phyloP scores from a whole-genome alignment of 2,329 filamentous ascomycete species.

The Tolypocladium tropicale region DNA sequence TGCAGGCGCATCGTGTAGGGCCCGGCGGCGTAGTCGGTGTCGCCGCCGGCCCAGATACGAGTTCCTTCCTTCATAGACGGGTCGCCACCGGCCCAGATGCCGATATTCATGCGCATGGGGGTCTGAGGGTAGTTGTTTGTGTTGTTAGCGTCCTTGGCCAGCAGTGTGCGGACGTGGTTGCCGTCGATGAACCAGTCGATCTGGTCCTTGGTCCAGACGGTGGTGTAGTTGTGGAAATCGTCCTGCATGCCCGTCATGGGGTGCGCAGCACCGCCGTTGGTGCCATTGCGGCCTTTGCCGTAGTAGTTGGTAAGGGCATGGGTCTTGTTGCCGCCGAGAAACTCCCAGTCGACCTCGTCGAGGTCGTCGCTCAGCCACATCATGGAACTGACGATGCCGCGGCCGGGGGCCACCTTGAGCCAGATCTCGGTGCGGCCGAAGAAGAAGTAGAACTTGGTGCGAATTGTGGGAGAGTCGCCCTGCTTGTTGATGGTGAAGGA shows the following conservation, averaged over 20 bases:
- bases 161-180: slow-evolving; percentile 51
- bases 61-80: slow-evolving; percentile 43
- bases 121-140: slow-evolving; percentile 64
- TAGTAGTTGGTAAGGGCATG: slow-evolving; percentile 67
- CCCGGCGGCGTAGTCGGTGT: slow-evolving; percentile 52
- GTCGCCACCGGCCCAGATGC: slow-evolving; percentile 57
- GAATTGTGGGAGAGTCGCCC: slow-evolving; percentile 69
- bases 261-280: slow-evolving; percentile 54
- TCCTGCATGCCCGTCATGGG: slow-evolving; percentile 42
- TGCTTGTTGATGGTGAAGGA: slow-evolving; percentile 60
- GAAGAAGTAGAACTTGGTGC: slow-evolving; percentile 76
- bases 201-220: slow-evolving; percentile 57
- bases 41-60: slow-evolving; percentile 60
- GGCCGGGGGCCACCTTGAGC: slow-evolving; percentile 65
- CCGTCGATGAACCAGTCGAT: slow-evolving; percentile 65
- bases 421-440: slow-evolving; percentile 70
- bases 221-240: slow-evolving; percentile 67
- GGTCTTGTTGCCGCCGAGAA: slow-evolving; percentile 56
- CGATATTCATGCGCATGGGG: slow-evolving; percentile 59
- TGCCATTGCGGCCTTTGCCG: slow-evolving; percentile 58
- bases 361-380: slow-evolving; percentile 77
- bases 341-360: slow-evolving; percentile 85
- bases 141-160: slow-evolving; percentile 48
- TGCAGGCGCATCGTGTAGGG: slow-evolving; percentile 70
- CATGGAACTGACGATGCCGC: slow-evolving; percentile 70